Evolutionary conservation across 345 rosid genomes (phyloP).

Genomic region (Murraya paniculata): DNA sequence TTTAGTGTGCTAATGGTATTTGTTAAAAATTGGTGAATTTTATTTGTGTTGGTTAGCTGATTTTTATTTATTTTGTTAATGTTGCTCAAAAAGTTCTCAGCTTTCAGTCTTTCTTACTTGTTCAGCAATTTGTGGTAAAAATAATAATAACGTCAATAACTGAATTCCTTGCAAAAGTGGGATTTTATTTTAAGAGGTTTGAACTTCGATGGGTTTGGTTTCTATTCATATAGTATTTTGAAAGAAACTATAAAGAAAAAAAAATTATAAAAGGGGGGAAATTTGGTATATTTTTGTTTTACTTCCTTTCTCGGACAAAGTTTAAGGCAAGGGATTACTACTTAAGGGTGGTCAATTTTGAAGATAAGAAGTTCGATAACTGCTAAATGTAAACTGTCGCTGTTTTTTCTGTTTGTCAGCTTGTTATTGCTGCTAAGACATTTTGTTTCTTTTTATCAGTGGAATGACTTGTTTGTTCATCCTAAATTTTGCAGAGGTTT

Average conservation of each 20-base stretch:
- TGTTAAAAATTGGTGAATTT: background rate
- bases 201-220: no score
- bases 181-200: background rate
- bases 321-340: background rate
- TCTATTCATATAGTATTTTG: no score
- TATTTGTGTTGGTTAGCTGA: background rate
- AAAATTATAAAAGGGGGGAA: no score
- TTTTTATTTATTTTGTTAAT: background rate
- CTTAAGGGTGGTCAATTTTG: background rate
- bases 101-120: background rate
- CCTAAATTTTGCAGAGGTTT: background rate
- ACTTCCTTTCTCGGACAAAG: background rate
- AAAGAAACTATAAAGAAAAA: no score
- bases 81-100: background rate
- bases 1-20: background rate
- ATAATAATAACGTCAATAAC: no score
- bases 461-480: background rate
- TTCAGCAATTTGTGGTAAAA: background rate
- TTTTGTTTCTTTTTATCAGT: background rate
- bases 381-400: background rate
- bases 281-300: background rate
- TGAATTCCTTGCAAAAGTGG: background rate
- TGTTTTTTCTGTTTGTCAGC: background rate
- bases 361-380: background rate
- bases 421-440: no score